Evolutionary conservation across 1,284 basidiomycete species (phyloP).

Genomic region (Cutaneotrichosporon sp.): DNA sequence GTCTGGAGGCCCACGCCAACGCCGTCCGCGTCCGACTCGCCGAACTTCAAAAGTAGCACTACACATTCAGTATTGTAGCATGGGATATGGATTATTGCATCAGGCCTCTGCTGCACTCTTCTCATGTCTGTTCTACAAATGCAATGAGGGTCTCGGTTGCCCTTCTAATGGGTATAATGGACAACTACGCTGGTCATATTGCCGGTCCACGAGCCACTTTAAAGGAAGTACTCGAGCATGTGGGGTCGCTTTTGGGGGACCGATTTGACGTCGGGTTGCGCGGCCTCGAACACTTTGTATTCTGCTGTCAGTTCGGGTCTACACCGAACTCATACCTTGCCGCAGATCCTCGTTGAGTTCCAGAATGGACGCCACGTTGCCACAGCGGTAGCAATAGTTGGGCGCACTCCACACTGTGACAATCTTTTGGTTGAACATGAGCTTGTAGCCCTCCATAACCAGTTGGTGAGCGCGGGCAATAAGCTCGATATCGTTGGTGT

Average conservation of each 20-base stretch:
- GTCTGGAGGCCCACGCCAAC: constrained; percentile 83
- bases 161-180: not conserved
- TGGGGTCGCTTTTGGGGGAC: constrained; percentile 79
- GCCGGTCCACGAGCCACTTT: not conserved
- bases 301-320: constrained; percentile 45
- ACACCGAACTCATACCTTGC: constrained; percentile 72
- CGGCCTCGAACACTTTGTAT: constrained; percentile 64
- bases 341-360: constrained; percentile 84
- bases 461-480: constrained; percentile 96
- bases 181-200: not conserved
- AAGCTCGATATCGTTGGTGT: constrained; percentile 86
- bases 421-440: constrained; percentile 93
- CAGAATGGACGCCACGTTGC: constrained; percentile 88
- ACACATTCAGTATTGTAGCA: constrained; percentile 2
- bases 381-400: constrained; percentile 96
- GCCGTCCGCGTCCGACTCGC: constrained; percentile 47
- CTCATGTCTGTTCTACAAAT: constrained; percentile 1
- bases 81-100: not conserved
- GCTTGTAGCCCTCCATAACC: constrained; percentile 97
- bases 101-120: not conserved
- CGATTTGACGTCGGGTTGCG: constrained; percentile 68
- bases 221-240: constrained; percentile 47
- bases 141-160: not conserved
- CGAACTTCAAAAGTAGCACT: constrained; percentile 11
- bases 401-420: constrained; percentile 99